phyloP scores from a whole-genome alignment of 2,329 filamentous ascomycete species.

The Aspergillus sp. region DNA sequence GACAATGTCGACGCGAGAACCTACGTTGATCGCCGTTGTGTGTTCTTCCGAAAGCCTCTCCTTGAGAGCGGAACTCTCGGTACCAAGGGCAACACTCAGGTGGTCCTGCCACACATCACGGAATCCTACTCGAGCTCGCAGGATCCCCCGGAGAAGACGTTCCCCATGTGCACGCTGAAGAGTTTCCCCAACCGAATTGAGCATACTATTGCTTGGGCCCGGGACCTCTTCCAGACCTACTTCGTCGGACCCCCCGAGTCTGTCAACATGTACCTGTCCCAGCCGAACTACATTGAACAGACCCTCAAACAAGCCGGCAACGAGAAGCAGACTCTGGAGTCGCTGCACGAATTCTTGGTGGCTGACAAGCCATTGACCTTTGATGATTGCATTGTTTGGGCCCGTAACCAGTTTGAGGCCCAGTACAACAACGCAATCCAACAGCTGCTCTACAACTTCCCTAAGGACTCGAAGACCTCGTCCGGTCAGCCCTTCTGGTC shows the following conservation, averaged over 20 bases:
- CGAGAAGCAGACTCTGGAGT: constrained; percentile 91
- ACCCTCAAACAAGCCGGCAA: constrained; percentile 91
- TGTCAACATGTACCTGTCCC: constrained; percentile 88
- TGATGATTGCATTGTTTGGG: constrained; percentile 97
- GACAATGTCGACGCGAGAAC: constrained; percentile 97
- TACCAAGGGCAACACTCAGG: constrained; percentile 97
- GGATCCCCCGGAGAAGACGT: constrained; percentile 96
- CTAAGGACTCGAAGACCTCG: constrained; percentile 86
- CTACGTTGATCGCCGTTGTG: constrained; percentile 92
- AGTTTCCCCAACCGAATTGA: constrained; percentile 99
- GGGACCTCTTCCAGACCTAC: constrained; percentile 89
- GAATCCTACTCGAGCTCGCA: constrained; percentile 98
- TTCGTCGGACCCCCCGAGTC: constrained; percentile 93
- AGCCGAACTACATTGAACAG: constrained; percentile 84
- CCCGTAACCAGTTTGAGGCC: constrained; percentile 87
- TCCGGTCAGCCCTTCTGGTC: constrained; percentile 95
- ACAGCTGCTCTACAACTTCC: constrained; percentile 95
- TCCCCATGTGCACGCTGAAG: constrained; percentile 96
- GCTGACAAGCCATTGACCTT: constrained; percentile 89
- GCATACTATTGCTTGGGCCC: constrained; percentile 97
- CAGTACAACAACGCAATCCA: constrained; percentile 97
- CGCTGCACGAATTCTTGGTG: constrained; percentile 83
- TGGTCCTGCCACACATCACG: constrained; percentile 84
- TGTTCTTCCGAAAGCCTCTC: constrained; percentile 96
- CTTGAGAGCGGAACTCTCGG: constrained; percentile 97